phyloP scores from a whole-genome alignment of 495 filamentous ascomycete genomes.

The Daldinia bambusicola region DNA sequence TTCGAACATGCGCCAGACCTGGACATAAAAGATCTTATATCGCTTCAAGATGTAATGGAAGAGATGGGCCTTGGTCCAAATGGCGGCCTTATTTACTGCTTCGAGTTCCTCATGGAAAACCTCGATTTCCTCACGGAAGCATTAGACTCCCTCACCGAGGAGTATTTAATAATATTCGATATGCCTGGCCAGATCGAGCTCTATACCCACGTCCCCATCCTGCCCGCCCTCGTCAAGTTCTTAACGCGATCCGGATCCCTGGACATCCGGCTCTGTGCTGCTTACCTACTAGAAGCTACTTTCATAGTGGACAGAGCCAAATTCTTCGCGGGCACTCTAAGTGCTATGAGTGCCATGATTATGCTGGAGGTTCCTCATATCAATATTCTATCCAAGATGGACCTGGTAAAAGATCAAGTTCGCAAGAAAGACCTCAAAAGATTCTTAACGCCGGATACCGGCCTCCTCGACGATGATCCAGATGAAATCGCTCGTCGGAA shows the following conservation, averaged over 20 bases:
- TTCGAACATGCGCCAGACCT: slow-evolving; percentile 93
- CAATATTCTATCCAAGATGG: slow-evolving; percentile 93
- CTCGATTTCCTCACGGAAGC: slow-evolving; percentile 92
- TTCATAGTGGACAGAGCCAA: slow-evolving; percentile 96
- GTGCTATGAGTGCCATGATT: slow-evolving; percentile 98
- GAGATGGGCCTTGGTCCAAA: slow-evolving; percentile 94
- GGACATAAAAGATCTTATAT: slow-evolving; percentile 96
- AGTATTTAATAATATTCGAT: slow-evolving; percentile 96
- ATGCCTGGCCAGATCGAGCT: slow-evolving; percentile 99
- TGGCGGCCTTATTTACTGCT: slow-evolving; percentile 96
- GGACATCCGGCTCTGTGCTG: slow-evolving; percentile 91
- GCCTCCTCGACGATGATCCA: slow-evolving; percentile 77
- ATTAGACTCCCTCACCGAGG: slow-evolving; percentile 87
- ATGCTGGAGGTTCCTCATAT: slow-evolving; percentile 96
- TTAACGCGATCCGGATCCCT: slow-evolving; percentile 81
- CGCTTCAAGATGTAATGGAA: slow-evolving; percentile 97
- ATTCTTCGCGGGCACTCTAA: slow-evolving; percentile 94
- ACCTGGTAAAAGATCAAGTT: slow-evolving; percentile 86
- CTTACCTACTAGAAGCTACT: slow-evolving; percentile 93
- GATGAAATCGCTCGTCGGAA: slow-evolving; percentile 59
- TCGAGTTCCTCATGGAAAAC: slow-evolving; percentile 95
- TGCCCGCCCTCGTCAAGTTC: slow-evolving; percentile 85
- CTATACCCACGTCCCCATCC: slow-evolving; percentile 94
- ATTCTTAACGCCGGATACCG: slow-evolving; percentile 84
- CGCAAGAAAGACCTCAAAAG: slow-evolving; percentile 83